phyloP scores from a whole-genome alignment of 2,329 filamentous ascomycete genomes.

The Aspergillus vadensis region DNA sequence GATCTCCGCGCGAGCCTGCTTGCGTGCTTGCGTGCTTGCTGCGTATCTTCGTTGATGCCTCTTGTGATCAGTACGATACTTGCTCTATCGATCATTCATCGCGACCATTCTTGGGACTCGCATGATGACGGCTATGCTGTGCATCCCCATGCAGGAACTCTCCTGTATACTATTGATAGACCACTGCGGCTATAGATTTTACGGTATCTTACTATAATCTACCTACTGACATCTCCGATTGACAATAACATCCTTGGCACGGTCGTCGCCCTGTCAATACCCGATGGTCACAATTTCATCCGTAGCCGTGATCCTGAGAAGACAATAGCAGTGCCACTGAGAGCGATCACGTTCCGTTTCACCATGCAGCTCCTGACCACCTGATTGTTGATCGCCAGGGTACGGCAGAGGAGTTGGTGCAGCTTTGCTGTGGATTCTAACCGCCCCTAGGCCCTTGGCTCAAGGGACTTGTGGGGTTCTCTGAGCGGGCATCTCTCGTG shows the following conservation, averaged over 20 bases:
- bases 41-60: neutral
- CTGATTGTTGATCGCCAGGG: slow-evolving; percentile 7
- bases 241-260: neutral
- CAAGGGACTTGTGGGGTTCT: neutral
- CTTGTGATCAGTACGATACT: neutral
- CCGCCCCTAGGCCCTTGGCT: neutral
- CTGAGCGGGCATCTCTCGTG: neutral
- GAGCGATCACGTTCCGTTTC: neutral
- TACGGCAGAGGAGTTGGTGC: neutral
- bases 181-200: slow-evolving; percentile 2
- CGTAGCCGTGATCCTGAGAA: neutral
- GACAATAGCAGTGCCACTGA: neutral
- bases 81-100: neutral
- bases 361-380: neutral
- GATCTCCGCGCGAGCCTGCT: neutral
- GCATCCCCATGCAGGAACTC: slow-evolving; percentile 7
- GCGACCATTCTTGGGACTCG: neutral
- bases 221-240: neutral
- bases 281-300: neutral
- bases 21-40: neutral
- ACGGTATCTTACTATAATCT: neutral
- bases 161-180: neutral
- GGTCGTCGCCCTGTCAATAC: neutral
- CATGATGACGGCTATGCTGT: slow-evolving; percentile 7
- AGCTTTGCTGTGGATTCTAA: neutral